These are phyloP conservation scores for Calonectria hongkongensis DNA, from an alignment of 2,329 filamentous ascomycete species.

Conservation along the genomic window DNA sequence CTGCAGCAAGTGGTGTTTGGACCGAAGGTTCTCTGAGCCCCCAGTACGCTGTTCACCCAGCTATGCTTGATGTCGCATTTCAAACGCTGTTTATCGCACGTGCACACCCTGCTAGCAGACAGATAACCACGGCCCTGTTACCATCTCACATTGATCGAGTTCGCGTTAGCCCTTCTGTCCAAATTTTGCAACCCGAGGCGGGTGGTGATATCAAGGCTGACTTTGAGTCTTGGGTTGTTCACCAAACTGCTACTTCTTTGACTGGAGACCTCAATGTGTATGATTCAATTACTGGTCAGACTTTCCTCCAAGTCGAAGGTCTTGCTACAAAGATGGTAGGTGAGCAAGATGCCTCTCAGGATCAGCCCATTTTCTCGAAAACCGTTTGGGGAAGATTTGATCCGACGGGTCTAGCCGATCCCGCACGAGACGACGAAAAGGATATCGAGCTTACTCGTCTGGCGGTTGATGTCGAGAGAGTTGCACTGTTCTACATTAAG, in stretches of 20 bases:
- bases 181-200: conserved; percentile 27
- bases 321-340: conserved; percentile 37
- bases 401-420: conserved; percentile 21
- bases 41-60: conserved; percentile 34
- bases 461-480: conserved; percentile 34
- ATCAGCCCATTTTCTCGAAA: conserved; percentile 40
- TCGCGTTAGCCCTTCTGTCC: conserved; percentile 32
- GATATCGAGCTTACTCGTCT: conserved; percentile 32
- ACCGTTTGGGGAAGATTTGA: conserved; percentile 37
- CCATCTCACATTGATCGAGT: conserved; percentile 39
- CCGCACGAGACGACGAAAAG: conserved; percentile 28
- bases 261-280: conserved; percentile 42
- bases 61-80: conserved; percentile 38
- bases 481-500: conserved; percentile 40
- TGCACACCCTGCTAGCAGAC: conserved; percentile 33
- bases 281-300: conserved; percentile 34
- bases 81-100: conserved; percentile 35
- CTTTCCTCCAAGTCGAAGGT: conserved; percentile 37
- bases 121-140: conserved; percentile 31
- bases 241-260: conserved; percentile 39
- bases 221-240: conserved; percentile 39
- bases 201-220: conserved; percentile 31
- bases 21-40: conserved; percentile 36
- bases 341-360: conserved; percentile 37
- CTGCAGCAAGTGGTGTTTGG: conserved; percentile 32